Evolutionary conservation across 2,329 filamentous ascomycete species (phyloP), one percentile per base, ranked within the genome.

Genomic region (Penicillium sp.): DNA sequence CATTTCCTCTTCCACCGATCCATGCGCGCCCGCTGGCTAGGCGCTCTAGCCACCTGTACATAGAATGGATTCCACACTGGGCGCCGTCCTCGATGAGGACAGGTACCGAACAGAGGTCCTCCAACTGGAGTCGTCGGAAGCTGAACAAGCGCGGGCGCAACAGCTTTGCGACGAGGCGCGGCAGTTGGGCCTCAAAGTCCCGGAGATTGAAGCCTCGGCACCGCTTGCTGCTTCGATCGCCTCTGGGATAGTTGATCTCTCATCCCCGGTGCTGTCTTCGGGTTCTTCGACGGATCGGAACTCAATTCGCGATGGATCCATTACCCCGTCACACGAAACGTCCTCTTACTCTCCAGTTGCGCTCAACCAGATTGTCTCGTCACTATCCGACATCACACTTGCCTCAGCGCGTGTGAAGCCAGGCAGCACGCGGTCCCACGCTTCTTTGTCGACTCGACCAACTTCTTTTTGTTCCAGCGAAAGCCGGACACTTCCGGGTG

Each of bases 81-180:
- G 43, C 31, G 38, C 59, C 29, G 23, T 59, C 38, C 54, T 74
- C 41, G 73, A 75, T 51, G 67, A 74, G 51, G 62, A 64, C 45
- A 62, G 65, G 58, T 76, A 76, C 60, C 68, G 71, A 51, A 54
- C 49, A 18, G 64, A 69, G 33, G 72, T 76, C 42, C 68, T 76
- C 23, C 59, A 54, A 3, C 59, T 73, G 28, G 47, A 61, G 21
- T 64, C 68, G n/a, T 62, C 63, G 33, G 65, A 71, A 51, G 66
- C 68, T 10, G 74, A 76, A 60, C 61, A 67, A 50, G 66, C 67
- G 52, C 62, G 68, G 34, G 71, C 75, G 58, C 69, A 72, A 52
- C 59, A 57, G 28, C 64, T 77, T 41, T 56, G 68, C 28, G 61
- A 68, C 18, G 72, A 76, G 51, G 74, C 74, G 42, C 65, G 63